Base-by-base conservation (phyloP, 148 eudicot genomes). In the Arctostaphylos glauca region DNA sequence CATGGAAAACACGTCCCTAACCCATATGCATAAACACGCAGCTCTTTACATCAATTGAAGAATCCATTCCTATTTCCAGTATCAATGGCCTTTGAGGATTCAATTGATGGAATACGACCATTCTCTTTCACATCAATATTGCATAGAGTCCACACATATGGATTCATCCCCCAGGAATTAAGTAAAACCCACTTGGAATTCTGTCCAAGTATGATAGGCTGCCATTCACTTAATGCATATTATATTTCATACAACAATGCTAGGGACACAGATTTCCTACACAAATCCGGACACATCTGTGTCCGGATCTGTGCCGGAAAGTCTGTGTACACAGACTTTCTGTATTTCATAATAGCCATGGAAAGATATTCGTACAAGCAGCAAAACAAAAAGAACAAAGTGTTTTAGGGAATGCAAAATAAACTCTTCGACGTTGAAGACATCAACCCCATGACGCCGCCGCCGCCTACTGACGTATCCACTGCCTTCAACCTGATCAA, bases 161-260 rank as follows among this genome's bases (percentile, higher is more conserved):
- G 97, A 91, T 94, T 92, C 92, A 96, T 93, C n/a, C n/a, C 82
- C 99, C 99, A 83, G 89, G 85, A 70, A 96, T 94, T 80, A 90
- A 83, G 85, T 94, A 96, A 87, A 96, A 96, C 44, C 97, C 99
- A 88, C 94, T 98, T 62, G 98, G 94, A 86, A 94, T 87, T 87
- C 86, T 90, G 88, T 94, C 98, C 16, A 85, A 96, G 90, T 96
- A 96, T 38, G 99, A 96, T 71, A 94, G 88, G 87, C 95, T 92
- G 67, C 99, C 97, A 91, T 90, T 96, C 87, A 91, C 97, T 98
- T 96, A 79, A 52, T 70, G 73, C 44, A n/a, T 9, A 76, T 76
- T 16, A 62, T 9, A 79, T n/a, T n/a, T 31, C 5, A n/a, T 6
- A 31, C 23, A 46, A 48, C 46, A n/a, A n/a, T n/a, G n/a, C n/a